Base-by-base conservation (phyloP, 441 rosid genomes). In the Macaranga tanarius region DNA sequence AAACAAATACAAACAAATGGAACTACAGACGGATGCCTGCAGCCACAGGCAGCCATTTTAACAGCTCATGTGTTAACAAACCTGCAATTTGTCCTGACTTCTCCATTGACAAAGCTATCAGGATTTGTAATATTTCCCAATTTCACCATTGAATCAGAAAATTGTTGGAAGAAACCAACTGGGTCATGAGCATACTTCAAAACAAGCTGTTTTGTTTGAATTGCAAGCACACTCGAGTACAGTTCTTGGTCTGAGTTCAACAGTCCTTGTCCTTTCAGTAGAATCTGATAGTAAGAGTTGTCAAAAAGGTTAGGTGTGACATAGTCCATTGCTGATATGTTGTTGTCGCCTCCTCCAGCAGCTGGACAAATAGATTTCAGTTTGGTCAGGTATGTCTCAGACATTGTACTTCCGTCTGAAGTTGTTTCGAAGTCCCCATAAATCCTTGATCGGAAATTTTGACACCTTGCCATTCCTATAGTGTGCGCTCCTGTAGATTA, bases 211-310 rank as follows among this genome's bases (percentile, higher is more conserved):
- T 86, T 84, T 0, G 97, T 91, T 10, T 68, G 76, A 38, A 85
- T 74, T 38, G 84, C 88, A 13, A 85, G 80, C 12, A 83, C 9
- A 80, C 97, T 90, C 0, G 87, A 81, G 23, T 86, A 83, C 1
- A 95, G 82, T 69, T 87, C 90, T 76, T 92, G 99, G 85, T 92
- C 98, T 0, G 97, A 92, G 10, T 87, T 91, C 63, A 92, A 86
- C 77, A 95, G 76, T 23, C 98, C 98, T 52, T 92, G 89, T 9
- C 93, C 93, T 0, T 86, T 88, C 76, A 92, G 66, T 40, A 95
- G 90, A 73, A 85, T 82, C 17, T 85, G 75, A 54, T 76, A 92
- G 79, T 89, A 92, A 70, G 87, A 95, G 71, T 92, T 95, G 82
- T 95, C 98, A 22, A 95, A 95, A 0, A 91, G 86, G 17, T 89